These are phyloP conservation scores for Myxozyma monticola DNA, from an alignment of 805 yeast genomes.

Conservation along the genomic window DNA sequence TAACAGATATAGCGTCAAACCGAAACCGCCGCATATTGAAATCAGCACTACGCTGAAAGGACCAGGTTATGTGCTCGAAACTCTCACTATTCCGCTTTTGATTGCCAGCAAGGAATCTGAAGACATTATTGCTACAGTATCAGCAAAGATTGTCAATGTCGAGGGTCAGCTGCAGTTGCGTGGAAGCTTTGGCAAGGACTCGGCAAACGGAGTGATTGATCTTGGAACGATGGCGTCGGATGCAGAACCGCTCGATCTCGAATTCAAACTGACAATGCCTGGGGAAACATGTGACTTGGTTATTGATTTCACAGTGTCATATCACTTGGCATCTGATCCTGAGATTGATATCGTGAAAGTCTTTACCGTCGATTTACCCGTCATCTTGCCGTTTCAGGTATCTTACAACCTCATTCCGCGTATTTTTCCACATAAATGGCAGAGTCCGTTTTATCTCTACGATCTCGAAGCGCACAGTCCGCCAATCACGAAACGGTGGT, in stretches of 20 bases:
- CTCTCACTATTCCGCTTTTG: conserved; percentile 8
- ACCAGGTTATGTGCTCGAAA: conserved; percentile 25
- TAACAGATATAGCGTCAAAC: conserved; percentile 11
- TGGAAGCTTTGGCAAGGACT: background rate
- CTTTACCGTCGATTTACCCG: conserved; percentile 33
- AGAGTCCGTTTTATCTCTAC: conserved; percentile 40
- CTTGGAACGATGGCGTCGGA: conserved; percentile 1
- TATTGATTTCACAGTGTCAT: conserved; percentile 17
- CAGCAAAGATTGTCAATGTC: conserved; percentile 9
- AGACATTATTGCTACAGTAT: conserved; percentile 10
- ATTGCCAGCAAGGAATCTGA: conserved; percentile 22
- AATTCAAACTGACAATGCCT: conserved; percentile 15
- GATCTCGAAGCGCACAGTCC: conserved; percentile 34
- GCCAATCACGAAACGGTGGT: conserved; percentile 40
- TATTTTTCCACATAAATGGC: conserved; percentile 40
- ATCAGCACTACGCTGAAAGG: conserved; percentile 17
- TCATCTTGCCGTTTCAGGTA: conserved; percentile 40
- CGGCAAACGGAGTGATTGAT: background rate
- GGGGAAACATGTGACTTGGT: conserved; percentile 18
- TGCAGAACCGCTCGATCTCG: background rate
- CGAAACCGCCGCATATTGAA: conserved; percentile 28
- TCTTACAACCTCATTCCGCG: conserved; percentile 42
- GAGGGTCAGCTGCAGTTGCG: conserved; percentile 8
- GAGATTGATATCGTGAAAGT: conserved; percentile 20
- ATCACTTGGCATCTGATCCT: conserved; percentile 26